Percentiles rank a stretch among this genome's conserved stretches.
These are phyloP conservation scores for Apophysomyces ossiformis DNA, from an alignment of 371 early-diverging fungal genomes.

Conservation along the genomic window DNA sequence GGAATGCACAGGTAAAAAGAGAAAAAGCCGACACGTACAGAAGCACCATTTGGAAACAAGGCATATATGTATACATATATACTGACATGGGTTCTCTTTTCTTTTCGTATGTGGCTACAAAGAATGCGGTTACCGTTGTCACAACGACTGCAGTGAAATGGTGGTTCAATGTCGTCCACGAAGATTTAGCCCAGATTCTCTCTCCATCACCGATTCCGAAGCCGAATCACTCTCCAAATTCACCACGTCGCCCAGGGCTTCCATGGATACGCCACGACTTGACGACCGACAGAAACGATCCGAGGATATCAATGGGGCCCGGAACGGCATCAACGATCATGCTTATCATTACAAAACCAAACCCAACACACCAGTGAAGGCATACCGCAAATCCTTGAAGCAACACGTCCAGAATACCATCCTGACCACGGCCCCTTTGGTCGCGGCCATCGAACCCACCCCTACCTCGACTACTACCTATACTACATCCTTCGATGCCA, in stretches of 20 bases:
- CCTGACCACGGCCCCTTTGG: conserved; percentile 6
- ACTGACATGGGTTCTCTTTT: no score
- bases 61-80: no score
- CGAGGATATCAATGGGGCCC: neutral
- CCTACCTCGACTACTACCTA: neutral
- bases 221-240: conserved; percentile 46
- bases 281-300: conserved; percentile 2
- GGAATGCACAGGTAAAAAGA: conserved; percentile 50
- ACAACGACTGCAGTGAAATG: conserved; percentile 40
- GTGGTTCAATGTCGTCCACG: conserved; percentile 45
- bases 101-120: neutral
- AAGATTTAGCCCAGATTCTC: conserved; percentile 39
- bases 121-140: conserved; percentile 50
- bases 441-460: neutral
- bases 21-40: neutral
- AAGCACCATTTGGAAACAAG: no score
- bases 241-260: conserved; percentile 15
- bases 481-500: neutral
- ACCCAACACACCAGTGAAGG: conserved; percentile 18
- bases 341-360: conserved; percentile 20
- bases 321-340: conserved; percentile 8
- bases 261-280: conserved; percentile 11
- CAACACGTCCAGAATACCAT: conserved; percentile 33
- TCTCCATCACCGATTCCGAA: conserved; percentile 53
- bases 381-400: conserved; percentile 33